phyloP scores from a whole-genome alignment of 2,329 filamentous ascomycete genomes.

The Neurospora sp. region DNA sequence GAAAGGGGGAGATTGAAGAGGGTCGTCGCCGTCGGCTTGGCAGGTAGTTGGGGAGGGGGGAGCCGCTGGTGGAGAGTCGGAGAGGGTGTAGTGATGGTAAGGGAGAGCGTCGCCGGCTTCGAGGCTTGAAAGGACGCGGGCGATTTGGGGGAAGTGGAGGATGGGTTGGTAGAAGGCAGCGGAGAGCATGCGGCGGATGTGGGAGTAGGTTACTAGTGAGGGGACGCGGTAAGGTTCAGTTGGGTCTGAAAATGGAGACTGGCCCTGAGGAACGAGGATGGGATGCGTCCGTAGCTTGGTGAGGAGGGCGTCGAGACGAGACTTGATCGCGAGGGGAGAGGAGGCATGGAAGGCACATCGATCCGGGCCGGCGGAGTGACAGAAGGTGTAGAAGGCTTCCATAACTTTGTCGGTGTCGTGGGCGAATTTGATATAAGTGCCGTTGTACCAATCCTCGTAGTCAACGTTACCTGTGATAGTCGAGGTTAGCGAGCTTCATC shows the following conservation, averaged over 20 bases:
- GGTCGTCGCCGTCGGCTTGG: slow-evolving; percentile 21
- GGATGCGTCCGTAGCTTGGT: slow-evolving; percentile 30
- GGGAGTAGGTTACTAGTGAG: slow-evolving; percentile 40
- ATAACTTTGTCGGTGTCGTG: slow-evolving; percentile 46
- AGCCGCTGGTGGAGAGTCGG: background rate
- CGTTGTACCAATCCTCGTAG: slow-evolving; percentile 43
- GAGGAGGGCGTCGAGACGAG: slow-evolving; percentile 31
- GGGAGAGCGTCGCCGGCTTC: slow-evolving; percentile 34
- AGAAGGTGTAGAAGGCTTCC: slow-evolving; percentile 42
- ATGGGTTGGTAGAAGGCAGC: slow-evolving; percentile 36
- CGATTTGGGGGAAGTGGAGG: slow-evolving; percentile 30
- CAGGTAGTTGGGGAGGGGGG: slow-evolving; percentile 19
- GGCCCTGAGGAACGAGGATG: slow-evolving; percentile 30
- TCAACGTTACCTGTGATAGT: slow-evolving; percentile 33
- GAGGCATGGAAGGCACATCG: slow-evolving; percentile 34
- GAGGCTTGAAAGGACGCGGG: slow-evolving; percentile 32
- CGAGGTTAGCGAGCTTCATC: background rate
- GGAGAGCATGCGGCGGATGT: slow-evolving; percentile 33
- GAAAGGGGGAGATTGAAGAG: slow-evolving; percentile 16
- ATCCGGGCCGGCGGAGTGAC: slow-evolving; percentile 39
- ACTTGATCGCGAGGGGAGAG: slow-evolving; percentile 28
- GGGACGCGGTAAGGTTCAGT: slow-evolving; percentile 23
- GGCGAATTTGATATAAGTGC: slow-evolving; percentile 36
- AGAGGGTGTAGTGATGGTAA: slow-evolving; percentile 27
- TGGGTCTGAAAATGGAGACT: background rate